These are phyloP conservation scores for Suhomyces faveliae DNA, from an alignment of 805 yeast genomes.

Conservation along the genomic window DNA sequence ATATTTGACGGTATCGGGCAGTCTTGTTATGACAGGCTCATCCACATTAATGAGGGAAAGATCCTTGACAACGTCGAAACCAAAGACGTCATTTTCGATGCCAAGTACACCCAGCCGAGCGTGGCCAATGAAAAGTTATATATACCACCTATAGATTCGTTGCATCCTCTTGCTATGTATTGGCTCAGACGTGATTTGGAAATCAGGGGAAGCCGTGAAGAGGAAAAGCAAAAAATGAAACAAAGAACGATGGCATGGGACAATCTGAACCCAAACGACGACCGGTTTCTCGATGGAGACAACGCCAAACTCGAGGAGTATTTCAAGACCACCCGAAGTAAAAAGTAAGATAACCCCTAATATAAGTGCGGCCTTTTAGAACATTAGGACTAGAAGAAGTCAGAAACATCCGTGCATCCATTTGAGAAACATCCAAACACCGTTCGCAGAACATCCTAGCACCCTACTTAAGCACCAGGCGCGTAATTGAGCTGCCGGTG, in stretches of 20 bases:
- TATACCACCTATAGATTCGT: constrained; percentile 47
- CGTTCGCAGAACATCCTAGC: too few relatives aligned
- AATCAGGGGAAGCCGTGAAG: constrained; percentile 55
- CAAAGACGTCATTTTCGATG: constrained; percentile 27
- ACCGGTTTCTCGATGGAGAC: constrained; percentile 44
- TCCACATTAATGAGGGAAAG: constrained; percentile 73
- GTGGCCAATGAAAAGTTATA: constrained; percentile 24
- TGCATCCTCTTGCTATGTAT: constrained; percentile 70
- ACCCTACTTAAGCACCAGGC: too few relatives aligned
- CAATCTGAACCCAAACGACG: constrained; percentile 32
- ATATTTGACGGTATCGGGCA: constrained; percentile 90
- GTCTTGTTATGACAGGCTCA: constrained; percentile 79
- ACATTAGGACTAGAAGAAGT: too few relatives aligned
- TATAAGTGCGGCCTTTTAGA: too few relatives aligned
- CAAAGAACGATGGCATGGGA: constrained; percentile 57
- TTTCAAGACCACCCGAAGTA: constrained; percentile 49
- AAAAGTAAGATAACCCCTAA: too few relatives aligned
- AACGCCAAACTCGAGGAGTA: constrained; percentile 46
- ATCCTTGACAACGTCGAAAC: constrained; percentile 38
- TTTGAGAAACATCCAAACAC: too few relatives aligned
- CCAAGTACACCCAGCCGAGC: constrained; percentile 25
- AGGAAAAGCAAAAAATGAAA: constrained; percentile 36
- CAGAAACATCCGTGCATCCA: too few relatives aligned
- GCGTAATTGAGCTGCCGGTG: too few relatives aligned
- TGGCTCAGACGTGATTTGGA: constrained; percentile 61